Conservation (phyloP, 208 protist species). For the Leishmania tropica region DNA sequence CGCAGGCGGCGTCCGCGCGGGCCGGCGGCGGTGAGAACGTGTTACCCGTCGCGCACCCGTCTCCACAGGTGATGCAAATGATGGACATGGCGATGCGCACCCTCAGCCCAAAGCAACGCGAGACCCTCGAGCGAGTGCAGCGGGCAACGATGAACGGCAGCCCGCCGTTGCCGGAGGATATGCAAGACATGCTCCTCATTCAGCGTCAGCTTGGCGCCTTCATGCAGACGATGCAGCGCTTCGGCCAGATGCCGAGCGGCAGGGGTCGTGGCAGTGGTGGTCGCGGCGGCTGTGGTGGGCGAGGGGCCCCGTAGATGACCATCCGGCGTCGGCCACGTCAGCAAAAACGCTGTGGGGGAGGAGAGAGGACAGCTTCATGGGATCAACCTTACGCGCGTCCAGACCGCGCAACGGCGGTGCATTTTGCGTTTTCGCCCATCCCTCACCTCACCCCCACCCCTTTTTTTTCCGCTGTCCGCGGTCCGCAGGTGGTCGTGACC, state of each 20-base stretch:
- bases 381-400: background rate
- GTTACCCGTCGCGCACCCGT: constrained; percentile 13
- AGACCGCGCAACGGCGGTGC: background rate
- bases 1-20: constrained; percentile 22
- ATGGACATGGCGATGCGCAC: constrained; percentile 81
- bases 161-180: constrained; percentile 60
- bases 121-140: constrained; percentile 66
- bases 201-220: constrained; percentile 80
- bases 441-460: too few species aligned
- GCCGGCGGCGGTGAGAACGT: constrained; percentile 17
- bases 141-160: constrained; percentile 55
- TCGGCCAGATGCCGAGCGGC: constrained; percentile 24
- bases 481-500: too few species aligned
- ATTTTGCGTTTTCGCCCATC: too few species aligned
- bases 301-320: background rate
- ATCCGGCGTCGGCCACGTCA: background rate
- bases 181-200: constrained; percentile 69
- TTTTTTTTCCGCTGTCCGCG: background rate
- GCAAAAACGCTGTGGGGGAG: background rate
- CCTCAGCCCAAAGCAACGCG: constrained; percentile 51
- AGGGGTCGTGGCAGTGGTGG: background rate
- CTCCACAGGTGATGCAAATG: constrained; percentile 46
- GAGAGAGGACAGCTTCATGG: background rate
- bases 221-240: constrained; percentile 76
- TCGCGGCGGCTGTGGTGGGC: constrained; percentile 7